phyloP scores from a whole-genome alignment of 805 yeast species.

The Ascoidea rubescens region DNA sequence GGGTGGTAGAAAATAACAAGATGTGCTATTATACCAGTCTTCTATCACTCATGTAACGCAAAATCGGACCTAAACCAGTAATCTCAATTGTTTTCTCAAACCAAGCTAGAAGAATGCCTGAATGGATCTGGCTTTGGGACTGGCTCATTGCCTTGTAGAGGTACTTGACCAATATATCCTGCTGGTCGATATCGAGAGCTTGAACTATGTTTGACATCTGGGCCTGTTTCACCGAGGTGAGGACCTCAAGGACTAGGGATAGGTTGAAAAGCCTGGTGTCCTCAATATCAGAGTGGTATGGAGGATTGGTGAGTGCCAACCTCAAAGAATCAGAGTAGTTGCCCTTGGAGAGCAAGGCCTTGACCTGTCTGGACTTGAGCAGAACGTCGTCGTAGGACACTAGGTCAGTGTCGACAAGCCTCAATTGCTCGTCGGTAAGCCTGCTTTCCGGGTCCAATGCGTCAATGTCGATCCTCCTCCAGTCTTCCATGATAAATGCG shows the following conservation, averaged over 20 bases:
- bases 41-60: conserved; percentile 76
- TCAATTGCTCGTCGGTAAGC: conserved; percentile 47
- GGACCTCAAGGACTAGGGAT: conserved; percentile 50
- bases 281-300: conserved; percentile 58
- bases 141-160: conserved; percentile 76
- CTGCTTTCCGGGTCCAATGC: conserved; percentile 75
- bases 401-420: conserved; percentile 38
- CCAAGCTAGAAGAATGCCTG: conserved; percentile 82
- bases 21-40: conserved; percentile 40
- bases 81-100: conserved; percentile 76
- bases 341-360: conserved; percentile 56
- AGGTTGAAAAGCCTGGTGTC: conserved; percentile 36
- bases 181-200: conserved; percentile 46
- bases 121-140: conserved; percentile 68
- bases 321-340: conserved; percentile 54
- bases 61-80: conserved; percentile 82
- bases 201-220: conserved; percentile 55
- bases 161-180: conserved; percentile 69
- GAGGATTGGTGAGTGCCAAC: conserved; percentile 56
- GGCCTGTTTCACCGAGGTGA: conserved; percentile 49
- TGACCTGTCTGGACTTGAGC: conserved; percentile 39
- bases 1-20: not conserved
- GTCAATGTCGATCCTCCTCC: conserved; percentile 94
- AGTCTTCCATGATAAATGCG: conserved; percentile 23
- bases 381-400: conserved; percentile 41